A percentile compares a stretch with the other conserved stretches of the same genome.
phyloP scores from a whole-genome alignment of 2,329 filamentous ascomycete genomes.

The Pseudocercospora cruenta region DNA sequence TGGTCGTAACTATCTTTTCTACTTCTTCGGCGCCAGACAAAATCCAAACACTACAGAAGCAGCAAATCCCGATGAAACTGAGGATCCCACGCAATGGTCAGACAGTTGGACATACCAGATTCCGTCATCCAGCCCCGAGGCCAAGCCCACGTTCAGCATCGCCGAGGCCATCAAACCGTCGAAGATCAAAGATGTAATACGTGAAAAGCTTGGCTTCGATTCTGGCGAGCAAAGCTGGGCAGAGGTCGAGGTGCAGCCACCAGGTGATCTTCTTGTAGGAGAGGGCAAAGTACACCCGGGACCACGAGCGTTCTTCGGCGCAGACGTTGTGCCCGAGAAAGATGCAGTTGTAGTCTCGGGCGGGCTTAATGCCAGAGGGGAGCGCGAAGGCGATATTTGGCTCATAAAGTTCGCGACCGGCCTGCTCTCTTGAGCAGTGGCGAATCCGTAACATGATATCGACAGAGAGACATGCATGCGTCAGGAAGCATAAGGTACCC shows the following conservation, averaged over 20 bases:
- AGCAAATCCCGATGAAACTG: slow-evolving; percentile 26
- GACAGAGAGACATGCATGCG: slow-evolving; percentile 6
- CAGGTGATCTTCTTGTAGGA: slow-evolving; percentile 37
- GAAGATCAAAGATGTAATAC: slow-evolving; percentile 49
- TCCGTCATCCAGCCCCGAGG: slow-evolving; percentile 39
- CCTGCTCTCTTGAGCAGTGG: neutral
- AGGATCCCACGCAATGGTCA: slow-evolving; percentile 39
- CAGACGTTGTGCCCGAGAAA: slow-evolving; percentile 44
- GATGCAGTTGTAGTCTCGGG: slow-evolving; percentile 48
- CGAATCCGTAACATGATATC: neutral
- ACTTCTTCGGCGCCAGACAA: slow-evolving; percentile 44
- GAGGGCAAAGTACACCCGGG: slow-evolving; percentile 51
- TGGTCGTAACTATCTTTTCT: slow-evolving; percentile 50
- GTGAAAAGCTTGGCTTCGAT: slow-evolving; percentile 45
- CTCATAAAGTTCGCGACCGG: slow-evolving; percentile 36
- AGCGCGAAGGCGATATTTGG: slow-evolving; percentile 51
- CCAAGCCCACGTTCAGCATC: slow-evolving; percentile 32
- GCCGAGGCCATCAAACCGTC: slow-evolving; percentile 45
- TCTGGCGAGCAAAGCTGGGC: slow-evolving; percentile 48
- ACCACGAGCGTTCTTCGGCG: slow-evolving; percentile 47
- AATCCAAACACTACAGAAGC: slow-evolving; percentile 21
- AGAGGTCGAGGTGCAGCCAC: slow-evolving; percentile 46
- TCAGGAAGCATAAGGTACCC: neutral
- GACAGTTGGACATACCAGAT: slow-evolving; percentile 53
- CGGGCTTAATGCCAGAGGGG: slow-evolving; percentile 48